Conservation (phyloP, 371 early-diverging fungal species). For the Funneliformis caledonium region DNA sequence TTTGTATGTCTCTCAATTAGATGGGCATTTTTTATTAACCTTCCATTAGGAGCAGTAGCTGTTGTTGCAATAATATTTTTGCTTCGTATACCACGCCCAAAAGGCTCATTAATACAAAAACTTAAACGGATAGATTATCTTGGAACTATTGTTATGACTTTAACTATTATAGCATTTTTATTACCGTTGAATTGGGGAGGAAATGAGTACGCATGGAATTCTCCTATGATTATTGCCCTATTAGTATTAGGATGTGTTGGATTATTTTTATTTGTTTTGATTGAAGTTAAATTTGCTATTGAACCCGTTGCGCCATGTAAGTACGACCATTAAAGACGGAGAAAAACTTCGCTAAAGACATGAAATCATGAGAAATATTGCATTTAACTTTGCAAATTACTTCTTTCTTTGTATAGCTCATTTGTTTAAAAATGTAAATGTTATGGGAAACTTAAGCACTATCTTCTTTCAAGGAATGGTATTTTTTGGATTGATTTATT, state of each 20-base stretch:
- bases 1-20: slow-evolving; percentile 46
- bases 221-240: slow-evolving; percentile 55
- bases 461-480: slow-evolving; percentile 59
- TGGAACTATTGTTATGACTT: slow-evolving; percentile 60
- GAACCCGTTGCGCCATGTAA: slow-evolving; percentile 65
- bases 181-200: slow-evolving; percentile 67
- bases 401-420: slow-evolving; percentile 36
- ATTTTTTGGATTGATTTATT: slow-evolving; percentile 65
- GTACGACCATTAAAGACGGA: background rate
- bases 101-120: slow-evolving; percentile 53
- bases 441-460: slow-evolving; percentile 50
- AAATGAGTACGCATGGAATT: slow-evolving; percentile 55
- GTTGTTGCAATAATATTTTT: slow-evolving; percentile 57
- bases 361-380: background rate
- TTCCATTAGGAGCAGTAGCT: slow-evolving; percentile 68
- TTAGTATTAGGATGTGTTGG: slow-evolving; percentile 58
- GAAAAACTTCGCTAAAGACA: no score
- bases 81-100: slow-evolving; percentile 55
- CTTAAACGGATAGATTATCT: slow-evolving; percentile 58
- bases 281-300: slow-evolving; percentile 61
- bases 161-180: slow-evolving; percentile 57
- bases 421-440: slow-evolving; percentile 54
- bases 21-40: slow-evolving; percentile 82
- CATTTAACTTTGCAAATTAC: background rate
- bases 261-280: slow-evolving; percentile 53